phyloP scores from a whole-genome alignment of 1,284 basidiomycete genomes.

The Ustilago xerochloae region DNA sequence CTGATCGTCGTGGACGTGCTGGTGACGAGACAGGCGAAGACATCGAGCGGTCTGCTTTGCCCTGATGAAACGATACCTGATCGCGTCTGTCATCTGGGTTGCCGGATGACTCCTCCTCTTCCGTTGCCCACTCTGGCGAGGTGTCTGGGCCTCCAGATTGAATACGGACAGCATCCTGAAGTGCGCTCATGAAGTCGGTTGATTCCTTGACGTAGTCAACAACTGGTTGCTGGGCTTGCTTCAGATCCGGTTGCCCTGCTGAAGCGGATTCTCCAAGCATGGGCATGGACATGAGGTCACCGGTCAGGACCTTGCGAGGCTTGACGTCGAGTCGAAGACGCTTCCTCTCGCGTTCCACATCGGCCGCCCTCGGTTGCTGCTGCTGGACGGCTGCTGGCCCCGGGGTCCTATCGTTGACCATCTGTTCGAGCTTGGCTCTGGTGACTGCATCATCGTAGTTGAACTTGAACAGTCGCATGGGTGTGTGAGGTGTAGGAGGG shows the following conservation, averaged over 20 bases:
- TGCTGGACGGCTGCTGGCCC: conserved; percentile 15
- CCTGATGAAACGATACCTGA: conserved; percentile 29
- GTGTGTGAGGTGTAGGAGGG: conserved; percentile 50
- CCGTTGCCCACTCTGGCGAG: conserved; percentile 41
- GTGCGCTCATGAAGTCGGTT: conserved; percentile 34
- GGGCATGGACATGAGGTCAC: conserved; percentile 45
- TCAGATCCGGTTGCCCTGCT: neutral
- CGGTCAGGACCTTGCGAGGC: conserved; percentile 39
- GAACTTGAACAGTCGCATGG: conserved; percentile 58
- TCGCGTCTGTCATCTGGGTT: neutral
- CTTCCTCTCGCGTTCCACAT: conserved; percentile 50
- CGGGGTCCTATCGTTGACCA: conserved; percentile 51
- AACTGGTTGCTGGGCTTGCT: neutral
- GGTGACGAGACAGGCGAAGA: conserved; percentile 13
- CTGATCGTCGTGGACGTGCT: conserved; percentile 6
- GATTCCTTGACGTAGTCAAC: conserved; percentile 50
- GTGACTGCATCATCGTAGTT: conserved; percentile 51
- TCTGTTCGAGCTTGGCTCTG: conserved; percentile 51
- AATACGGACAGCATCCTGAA: conserved; percentile 32
- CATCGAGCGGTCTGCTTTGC: conserved; percentile 5
- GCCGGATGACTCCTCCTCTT: conserved; percentile 35
- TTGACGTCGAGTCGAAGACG: conserved; percentile 48
- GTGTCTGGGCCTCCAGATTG: conserved; percentile 7
- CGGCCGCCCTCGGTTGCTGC: conserved; percentile 16
- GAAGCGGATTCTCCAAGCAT: conserved; percentile 16